phyloP scores from a whole-genome alignment of 2,329 filamentous ascomycete species.

The Orbilia javanica region DNA sequence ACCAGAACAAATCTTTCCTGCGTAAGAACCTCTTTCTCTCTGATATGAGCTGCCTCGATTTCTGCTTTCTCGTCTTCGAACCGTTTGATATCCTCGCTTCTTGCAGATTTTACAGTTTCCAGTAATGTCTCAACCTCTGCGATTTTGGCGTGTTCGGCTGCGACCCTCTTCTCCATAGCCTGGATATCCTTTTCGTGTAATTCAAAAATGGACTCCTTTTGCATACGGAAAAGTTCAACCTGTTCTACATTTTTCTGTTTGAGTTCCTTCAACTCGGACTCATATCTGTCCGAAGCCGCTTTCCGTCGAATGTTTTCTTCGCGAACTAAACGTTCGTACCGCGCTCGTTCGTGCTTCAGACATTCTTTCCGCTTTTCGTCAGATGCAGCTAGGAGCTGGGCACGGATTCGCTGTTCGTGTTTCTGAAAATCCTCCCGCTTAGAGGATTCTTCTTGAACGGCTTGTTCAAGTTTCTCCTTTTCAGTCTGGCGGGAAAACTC shows the following conservation, averaged over 20 bases:
- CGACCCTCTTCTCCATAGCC: conserved; percentile 41
- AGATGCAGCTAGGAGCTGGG: conserved; percentile 50
- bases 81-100: conserved; percentile 43
- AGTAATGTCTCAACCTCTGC: conserved; percentile 46
- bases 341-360: conserved; percentile 47
- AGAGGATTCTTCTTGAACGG: conserved; percentile 43
- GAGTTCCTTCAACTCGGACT: conserved; percentile 49
- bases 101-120: conserved; percentile 50
- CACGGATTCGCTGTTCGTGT: conserved; percentile 54
- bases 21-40: conserved; percentile 41
- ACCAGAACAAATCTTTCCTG: conserved; percentile 41
- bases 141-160: conserved; percentile 32
- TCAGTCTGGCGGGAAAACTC: conserved; percentile 54
- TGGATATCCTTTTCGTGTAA: conserved; percentile 50
- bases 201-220: conserved; percentile 55
- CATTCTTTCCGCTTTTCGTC: conserved; percentile 56
- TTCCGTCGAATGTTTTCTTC: conserved; percentile 55
- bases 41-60: conserved; percentile 26
- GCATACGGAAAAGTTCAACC: conserved; percentile 56
- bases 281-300: conserved; percentile 55
- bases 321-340: conserved; percentile 53
- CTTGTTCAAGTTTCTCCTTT: conserved; percentile 50
- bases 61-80: conserved; percentile 54
- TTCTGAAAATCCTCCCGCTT: conserved; percentile 57
- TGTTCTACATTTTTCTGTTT: conserved; percentile 56